phyloP scores from a whole-genome alignment of 2,329 filamentous ascomycete genomes.

The Aspergillus sp. region DNA sequence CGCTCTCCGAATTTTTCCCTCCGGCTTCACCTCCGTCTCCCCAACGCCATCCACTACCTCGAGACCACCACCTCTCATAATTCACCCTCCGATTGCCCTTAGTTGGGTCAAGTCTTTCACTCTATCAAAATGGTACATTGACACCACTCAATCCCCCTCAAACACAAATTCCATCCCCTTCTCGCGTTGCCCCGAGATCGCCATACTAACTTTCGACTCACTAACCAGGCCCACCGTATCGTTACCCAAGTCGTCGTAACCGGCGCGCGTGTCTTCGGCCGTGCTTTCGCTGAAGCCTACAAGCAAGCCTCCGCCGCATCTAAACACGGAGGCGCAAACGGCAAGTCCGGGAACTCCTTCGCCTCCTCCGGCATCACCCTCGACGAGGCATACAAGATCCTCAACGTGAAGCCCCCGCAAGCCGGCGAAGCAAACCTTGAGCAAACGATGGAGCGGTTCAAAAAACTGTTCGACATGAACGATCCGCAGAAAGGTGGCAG shows the following conservation, averaged over 20 bases:
- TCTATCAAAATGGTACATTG: constrained; percentile 12
- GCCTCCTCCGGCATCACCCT: constrained; percentile 76
- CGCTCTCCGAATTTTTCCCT: constrained; percentile 22
- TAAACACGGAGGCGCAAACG: constrained; percentile 72
- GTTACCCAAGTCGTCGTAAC: constrained; percentile 91
- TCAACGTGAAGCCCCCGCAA: constrained; percentile 89
- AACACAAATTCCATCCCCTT: not conserved
- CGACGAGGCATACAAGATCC: constrained; percentile 94
- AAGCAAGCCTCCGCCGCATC: constrained; percentile 88
- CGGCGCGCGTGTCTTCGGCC: constrained; percentile 86
- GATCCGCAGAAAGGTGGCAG: constrained; percentile 94
- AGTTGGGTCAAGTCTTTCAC: not conserved
- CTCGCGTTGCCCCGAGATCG: not conserved
- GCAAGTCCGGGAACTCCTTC: constrained; percentile 48
- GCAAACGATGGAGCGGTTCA: constrained; percentile 81
- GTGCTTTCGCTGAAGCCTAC: constrained; percentile 91
- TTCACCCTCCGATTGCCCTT: not conserved
- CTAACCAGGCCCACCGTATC: constrained; percentile 79
- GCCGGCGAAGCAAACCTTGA: constrained; percentile 75
- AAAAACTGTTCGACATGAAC: constrained; percentile 90
- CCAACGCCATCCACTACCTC: constrained; percentile 14
- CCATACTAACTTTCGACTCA: constrained; percentile 5
- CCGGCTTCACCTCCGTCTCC: constrained; percentile 14
- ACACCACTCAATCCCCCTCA: not conserved
- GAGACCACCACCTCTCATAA: not conserved